Conservation (phyloP, 192 early-diverging fungal species). For the Podila clonocystis region DNA sequence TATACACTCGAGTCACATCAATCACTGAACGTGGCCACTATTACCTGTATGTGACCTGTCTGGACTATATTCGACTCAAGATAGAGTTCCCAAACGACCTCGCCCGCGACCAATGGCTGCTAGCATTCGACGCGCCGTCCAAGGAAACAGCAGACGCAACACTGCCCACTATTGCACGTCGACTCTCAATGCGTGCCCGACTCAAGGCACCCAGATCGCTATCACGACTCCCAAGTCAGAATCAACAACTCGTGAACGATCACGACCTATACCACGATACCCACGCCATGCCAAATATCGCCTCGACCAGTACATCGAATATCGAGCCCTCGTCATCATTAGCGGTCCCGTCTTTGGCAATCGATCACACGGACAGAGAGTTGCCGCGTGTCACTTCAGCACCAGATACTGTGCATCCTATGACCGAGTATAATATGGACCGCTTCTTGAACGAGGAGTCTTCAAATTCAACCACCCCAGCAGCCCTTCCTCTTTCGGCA, state of each 20-base stretch:
- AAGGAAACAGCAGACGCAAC: neutral
- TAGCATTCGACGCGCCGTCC: neutral
- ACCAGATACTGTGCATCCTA: no score
- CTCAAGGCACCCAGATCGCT: neutral
- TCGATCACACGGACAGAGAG: no score
- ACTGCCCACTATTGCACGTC: neutral
- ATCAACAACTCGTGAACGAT: neutral
- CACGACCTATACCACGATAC: neutral
- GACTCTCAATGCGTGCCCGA: neutral
- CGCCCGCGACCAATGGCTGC: constrained; percentile 11
- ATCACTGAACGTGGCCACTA: neutral
- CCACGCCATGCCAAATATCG: no score
- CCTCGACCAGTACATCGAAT: no score
- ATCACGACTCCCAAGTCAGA: neutral
- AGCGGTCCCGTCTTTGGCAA: no score
- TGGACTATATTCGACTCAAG: neutral
- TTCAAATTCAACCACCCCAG: neutral
- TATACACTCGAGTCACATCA: neutral
- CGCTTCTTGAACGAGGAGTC: no score
- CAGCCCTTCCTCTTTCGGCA: neutral
- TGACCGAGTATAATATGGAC: no score
- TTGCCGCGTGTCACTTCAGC: no score
- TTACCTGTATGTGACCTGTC: neutral
- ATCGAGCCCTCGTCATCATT: no score
- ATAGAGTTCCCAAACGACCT: constrained; percentile 7